These are phyloP conservation scores for Calophaca sinica DNA, from an alignment of 306 rosid genomes.

Conservation along the genomic window DNA sequence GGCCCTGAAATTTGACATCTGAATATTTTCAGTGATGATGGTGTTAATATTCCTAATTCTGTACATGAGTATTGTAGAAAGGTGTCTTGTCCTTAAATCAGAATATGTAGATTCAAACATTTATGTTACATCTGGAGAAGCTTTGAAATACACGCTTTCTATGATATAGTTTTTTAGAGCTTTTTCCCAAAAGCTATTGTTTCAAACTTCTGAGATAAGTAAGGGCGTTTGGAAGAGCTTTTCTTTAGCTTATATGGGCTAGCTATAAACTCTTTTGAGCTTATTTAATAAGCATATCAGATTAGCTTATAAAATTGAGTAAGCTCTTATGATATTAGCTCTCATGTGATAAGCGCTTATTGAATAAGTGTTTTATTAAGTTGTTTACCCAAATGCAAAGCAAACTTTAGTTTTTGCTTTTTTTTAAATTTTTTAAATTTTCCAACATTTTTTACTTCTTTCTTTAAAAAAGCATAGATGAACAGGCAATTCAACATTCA, in stretches of 20 bases:
- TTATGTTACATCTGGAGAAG: background rate
- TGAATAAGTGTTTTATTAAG: background rate
- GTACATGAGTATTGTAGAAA: background rate
- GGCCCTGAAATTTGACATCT: background rate
- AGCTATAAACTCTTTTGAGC: background rate
- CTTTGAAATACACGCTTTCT: background rate
- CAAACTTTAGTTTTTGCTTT: background rate
- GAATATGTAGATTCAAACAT: background rate
- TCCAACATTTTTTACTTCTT: background rate
- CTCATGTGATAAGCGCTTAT: background rate
- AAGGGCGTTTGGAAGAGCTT: background rate
- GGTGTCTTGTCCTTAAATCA: background rate
- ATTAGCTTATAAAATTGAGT: background rate
- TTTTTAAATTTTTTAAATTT: background rate
- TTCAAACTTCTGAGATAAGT: background rate
- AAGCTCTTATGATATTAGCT: background rate
- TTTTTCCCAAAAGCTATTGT: slow-evolving; percentile 12
- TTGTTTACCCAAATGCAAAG: background rate
- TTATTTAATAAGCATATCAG: too few relatives aligned
- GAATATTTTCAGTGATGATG: background rate
- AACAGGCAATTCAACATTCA: slow-evolving; percentile 5
- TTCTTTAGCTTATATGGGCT: background rate
- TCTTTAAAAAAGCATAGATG: background rate
- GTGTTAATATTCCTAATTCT: background rate
- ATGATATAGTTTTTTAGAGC: background rate